These are phyloP conservation scores for Wickerhamiella hasegawae DNA, from an alignment of 805 yeast genomes.

Conservation along the genomic window DNA sequence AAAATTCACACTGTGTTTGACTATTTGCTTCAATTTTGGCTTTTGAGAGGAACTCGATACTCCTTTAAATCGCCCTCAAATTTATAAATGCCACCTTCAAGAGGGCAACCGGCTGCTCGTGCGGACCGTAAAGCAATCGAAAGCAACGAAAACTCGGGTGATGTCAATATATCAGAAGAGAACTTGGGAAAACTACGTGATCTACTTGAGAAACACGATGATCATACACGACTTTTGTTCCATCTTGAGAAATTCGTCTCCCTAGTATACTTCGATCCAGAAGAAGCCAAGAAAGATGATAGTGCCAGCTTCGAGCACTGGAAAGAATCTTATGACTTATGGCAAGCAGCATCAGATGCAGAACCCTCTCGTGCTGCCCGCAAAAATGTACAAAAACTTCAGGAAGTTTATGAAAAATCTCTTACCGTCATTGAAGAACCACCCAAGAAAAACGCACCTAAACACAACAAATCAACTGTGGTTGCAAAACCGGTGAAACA, in stretches of 20 bases:
- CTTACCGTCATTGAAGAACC: background rate
- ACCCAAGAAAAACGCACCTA: background rate
- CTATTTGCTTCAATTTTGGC: background rate
- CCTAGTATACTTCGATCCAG: conserved; percentile 24
- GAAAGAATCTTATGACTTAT: conserved; percentile 21
- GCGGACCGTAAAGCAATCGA: background rate
- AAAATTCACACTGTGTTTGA: background rate
- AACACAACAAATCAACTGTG: background rate
- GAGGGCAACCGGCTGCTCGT: background rate
- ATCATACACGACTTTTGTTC: conserved; percentile 23
- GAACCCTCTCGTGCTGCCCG: conserved; percentile 12
- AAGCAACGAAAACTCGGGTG: background rate
- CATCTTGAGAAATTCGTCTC: conserved; percentile 26
- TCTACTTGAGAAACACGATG: conserved; percentile 21
- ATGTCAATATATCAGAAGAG: no score
- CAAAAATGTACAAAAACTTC: conserved; percentile 1
- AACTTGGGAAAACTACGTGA: conserved; percentile 7
- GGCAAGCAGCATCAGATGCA: conserved; percentile 18
- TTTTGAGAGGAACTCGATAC: background rate
- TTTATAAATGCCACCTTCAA: background rate
- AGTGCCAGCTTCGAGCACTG: conserved; percentile 21
- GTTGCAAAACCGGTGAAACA: background rate
- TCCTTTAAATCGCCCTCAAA: background rate
- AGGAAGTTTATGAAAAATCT: background rate
- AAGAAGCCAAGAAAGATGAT: conserved; percentile 20